Evolutionary conservation across 169 alveolate species (phyloP), one percentile per base, ranked within the genome.

Genomic region (Babesia gibsoni): DNA sequence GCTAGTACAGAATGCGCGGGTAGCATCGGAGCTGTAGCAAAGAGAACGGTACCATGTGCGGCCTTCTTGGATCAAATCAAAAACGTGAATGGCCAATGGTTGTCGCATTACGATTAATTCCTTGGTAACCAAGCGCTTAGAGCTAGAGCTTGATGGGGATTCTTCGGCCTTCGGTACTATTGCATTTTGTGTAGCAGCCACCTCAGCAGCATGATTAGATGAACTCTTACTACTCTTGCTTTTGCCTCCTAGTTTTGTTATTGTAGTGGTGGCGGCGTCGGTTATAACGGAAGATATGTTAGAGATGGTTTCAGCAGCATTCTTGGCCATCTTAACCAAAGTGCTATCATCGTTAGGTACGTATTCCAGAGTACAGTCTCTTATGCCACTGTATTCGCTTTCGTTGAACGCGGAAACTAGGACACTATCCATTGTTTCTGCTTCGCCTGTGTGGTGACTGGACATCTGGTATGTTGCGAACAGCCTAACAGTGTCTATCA

Each of bases 11-110:
- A 84, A 75, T 27, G 85, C 67, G 35, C 72, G 67, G 25, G 84
- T 82, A 10, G 75, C 84, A 45, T 84, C 84, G 18, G 90, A 81
- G 46, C 89, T 65, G 72, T 84, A 85, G 43, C 91, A 84, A 48
- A 84, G 75, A 23, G 83, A 82, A 30, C 85, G 69, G 52, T 84
- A 83, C 73, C 84, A 84, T 22, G 82, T 72, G 27, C 91, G 43
- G 18, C 91, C 91, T 14, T 79, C 84, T 27, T 84, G 86, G 16
- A 84, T 58, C 12, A 84, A 49, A 56, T 84, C 91, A 42, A 77
- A 84, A 10, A 84, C 91, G 35, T 75, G 52, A 43, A 84, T 79
- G 5, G 84, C 78, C 50, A 85, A 78, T 14, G 91, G 91, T 25
- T 74, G 52, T 58, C 81, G 63, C 14, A 50, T 53, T 10, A 84